Conservation (phyloP, 441 rosid species). For the Adansonia rubrostipa region DNA sequence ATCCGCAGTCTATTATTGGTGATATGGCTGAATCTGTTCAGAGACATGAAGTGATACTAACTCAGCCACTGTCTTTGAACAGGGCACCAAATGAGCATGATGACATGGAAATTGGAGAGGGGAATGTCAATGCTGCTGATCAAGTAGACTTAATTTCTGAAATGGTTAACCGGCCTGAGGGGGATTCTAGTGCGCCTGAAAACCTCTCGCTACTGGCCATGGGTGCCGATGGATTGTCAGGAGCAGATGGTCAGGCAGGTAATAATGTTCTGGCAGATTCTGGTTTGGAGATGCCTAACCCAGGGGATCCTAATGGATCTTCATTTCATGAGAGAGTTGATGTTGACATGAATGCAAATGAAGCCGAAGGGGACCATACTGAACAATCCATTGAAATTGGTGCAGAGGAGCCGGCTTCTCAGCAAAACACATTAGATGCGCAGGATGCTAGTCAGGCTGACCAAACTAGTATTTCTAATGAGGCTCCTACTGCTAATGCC, state of each 20-base stretch:
- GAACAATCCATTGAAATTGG: conserved; percentile 49
- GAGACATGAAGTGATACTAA: conserved; percentile 50
- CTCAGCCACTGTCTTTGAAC: conserved; percentile 61
- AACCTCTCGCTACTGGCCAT: conserved; percentile 43
- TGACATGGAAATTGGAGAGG: conserved; percentile 78
- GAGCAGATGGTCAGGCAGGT: conserved; percentile 38
- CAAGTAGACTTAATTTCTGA: conserved; percentile 50
- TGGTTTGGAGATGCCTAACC: conserved; percentile 46
- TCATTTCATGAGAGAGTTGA: conserved; percentile 53
- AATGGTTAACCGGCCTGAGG: conserved; percentile 46
- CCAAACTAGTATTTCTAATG: conserved; percentile 45
- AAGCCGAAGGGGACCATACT: conserved; percentile 62
- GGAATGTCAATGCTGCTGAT: conserved; percentile 50
- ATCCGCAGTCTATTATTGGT: conserved; percentile 37
- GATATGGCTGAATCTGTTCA: conserved; percentile 41
- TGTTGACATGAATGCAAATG: conserved; percentile 80
- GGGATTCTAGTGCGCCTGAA: conserved; percentile 42
- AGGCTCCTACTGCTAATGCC: conserved; percentile 65
- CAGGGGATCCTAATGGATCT: conserved; percentile 43
- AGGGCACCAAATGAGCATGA: conserved; percentile 64
- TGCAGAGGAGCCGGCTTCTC: conserved; percentile 51
- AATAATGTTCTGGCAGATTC: conserved; percentile 36
- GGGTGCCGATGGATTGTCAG: conserved; percentile 38
- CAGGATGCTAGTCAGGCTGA: conserved; percentile 61
- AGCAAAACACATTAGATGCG: conserved; percentile 46